These are phyloP conservation scores for Alternaria brassicicola DNA, from an alignment of 2,329 filamentous ascomycete species.

Conservation along the genomic window DNA sequence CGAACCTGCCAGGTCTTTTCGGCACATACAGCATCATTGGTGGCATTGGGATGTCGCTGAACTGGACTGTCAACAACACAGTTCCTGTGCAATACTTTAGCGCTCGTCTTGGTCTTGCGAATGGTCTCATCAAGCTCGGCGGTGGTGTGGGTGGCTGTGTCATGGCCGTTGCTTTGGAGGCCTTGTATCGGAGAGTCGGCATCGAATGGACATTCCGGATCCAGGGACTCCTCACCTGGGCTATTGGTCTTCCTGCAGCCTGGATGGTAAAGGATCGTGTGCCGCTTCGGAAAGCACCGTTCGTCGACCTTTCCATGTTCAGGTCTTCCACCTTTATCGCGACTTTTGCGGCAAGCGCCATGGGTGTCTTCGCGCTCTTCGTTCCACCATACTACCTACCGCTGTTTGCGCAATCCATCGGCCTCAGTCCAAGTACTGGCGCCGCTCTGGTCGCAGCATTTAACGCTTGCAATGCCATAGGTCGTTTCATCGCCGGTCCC, in stretches of 20 bases:
- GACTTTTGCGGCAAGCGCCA: slow-evolving; percentile 30
- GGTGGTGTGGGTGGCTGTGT: slow-evolving; percentile 38
- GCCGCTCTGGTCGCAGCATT: slow-evolving; percentile 37
- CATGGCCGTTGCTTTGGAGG: slow-evolving; percentile 34
- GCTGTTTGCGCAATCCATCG: slow-evolving; percentile 36
- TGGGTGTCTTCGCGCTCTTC: slow-evolving; percentile 39
- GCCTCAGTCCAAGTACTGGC: slow-evolving; percentile 32
- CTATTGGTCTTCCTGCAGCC: slow-evolving; percentile 33
- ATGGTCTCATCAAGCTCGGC: slow-evolving; percentile 39
- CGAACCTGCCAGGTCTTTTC: slow-evolving; percentile 57
- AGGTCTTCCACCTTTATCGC: slow-evolving; percentile 28
- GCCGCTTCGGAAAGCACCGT: slow-evolving; percentile 24
- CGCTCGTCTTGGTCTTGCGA: slow-evolving; percentile 36
- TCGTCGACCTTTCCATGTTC: slow-evolving; percentile 37
- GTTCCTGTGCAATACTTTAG: slow-evolving; percentile 41
- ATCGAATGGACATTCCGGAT: slow-evolving; percentile 43
- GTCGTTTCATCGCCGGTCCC: slow-evolving; percentile 34
- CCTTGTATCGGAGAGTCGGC: slow-evolving; percentile 32
- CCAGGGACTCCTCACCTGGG: slow-evolving; percentile 33
- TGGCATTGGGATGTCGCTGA: slow-evolving; percentile 50
- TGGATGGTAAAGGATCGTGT: slow-evolving; percentile 36
- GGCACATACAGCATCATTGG: slow-evolving; percentile 56
- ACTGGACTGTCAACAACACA: slow-evolving; percentile 32
- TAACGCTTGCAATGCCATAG: slow-evolving; percentile 39
- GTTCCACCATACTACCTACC: slow-evolving; percentile 41